phyloP scores from a whole-genome alignment of 148 eudicot genomes.

The Cornus kousa region DNA sequence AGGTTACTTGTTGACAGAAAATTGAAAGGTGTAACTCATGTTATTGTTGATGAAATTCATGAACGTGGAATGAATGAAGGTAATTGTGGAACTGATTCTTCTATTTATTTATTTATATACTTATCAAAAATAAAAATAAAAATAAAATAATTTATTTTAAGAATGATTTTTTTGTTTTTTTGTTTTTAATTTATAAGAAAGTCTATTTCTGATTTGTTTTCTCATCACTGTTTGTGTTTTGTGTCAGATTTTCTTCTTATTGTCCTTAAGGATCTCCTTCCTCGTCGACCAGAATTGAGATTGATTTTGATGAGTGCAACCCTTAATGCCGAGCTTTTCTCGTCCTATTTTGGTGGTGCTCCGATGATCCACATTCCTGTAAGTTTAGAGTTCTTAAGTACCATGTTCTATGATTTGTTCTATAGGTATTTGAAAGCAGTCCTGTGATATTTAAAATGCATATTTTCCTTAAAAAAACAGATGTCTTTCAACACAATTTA shows the following conservation, averaged over 20 bases:
- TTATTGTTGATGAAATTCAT: slow-evolving; percentile 94
- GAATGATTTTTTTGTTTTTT: background rate
- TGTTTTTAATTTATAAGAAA: too few relatives aligned
- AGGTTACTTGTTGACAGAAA: slow-evolving; percentile 85
- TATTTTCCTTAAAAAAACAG: background rate
- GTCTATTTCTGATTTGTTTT: background rate
- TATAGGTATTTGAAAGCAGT: background rate
- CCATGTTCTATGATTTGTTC: background rate
- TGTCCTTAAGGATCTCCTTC: slow-evolving; percentile 92
- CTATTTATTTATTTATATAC: background rate
- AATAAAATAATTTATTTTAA: too few relatives aligned
- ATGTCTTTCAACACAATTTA: background rate
- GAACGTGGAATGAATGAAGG: slow-evolving; percentile 99
- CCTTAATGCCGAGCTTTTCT: slow-evolving; percentile 88
- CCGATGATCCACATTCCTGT: slow-evolving; percentile 97
- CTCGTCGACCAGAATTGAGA: slow-evolving; percentile 87
- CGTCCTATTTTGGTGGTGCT: slow-evolving; percentile 92
- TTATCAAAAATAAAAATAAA: too few relatives aligned
- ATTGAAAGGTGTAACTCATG: slow-evolving; percentile 85
- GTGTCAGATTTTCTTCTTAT: slow-evolving; percentile 94
- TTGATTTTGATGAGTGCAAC: slow-evolving; percentile 98
- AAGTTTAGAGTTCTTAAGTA: slow-evolving; percentile 33
- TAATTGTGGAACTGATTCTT: slow-evolving; percentile 21
- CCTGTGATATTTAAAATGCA: background rate
- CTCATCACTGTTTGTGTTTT: slow-evolving; percentile 19